Percentiles rank a stretch among this genome's conserved stretches.
These are phyloP conservation scores for Stenocarpella maydis DNA, from an alignment of 2,329 filamentous ascomycete species.

Conservation along the genomic window DNA sequence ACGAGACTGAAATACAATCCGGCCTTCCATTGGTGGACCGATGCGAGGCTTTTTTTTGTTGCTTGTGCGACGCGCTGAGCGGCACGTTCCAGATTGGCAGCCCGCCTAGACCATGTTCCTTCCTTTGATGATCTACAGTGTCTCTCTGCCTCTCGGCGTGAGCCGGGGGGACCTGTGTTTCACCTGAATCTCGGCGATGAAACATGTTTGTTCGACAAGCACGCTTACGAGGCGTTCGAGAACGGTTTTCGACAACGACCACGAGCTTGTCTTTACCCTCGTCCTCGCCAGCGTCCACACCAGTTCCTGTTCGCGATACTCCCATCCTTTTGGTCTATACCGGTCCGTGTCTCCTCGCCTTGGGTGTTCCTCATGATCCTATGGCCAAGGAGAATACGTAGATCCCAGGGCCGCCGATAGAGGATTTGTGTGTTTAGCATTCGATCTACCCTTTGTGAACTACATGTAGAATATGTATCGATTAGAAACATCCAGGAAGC, in stretches of 20 bases:
- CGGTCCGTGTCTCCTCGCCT: no score
- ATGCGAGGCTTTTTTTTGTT: not conserved
- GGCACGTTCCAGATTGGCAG: not conserved
- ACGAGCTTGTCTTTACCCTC: not conserved
- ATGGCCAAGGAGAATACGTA: no score
- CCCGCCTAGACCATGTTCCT: not conserved
- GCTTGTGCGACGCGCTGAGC: slow-evolving; percentile 12
- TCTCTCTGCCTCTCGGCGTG: slow-evolving; percentile 15
- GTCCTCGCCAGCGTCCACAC: not conserved
- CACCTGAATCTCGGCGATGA: slow-evolving; percentile 2
- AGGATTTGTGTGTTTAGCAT: not conserved
- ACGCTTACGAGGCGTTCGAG: slow-evolving; percentile 16
- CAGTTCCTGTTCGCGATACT: no score
- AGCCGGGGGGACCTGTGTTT: slow-evolving; percentile 5
- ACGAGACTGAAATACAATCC: not conserved
- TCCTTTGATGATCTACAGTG: slow-evolving; percentile 3
- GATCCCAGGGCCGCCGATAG: no score
- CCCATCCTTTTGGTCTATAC: not conserved
- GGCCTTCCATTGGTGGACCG: not conserved
- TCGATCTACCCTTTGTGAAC: not conserved
- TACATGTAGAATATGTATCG: not conserved
- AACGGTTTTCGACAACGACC: not conserved
- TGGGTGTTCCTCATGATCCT: not conserved
- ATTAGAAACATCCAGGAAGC: not conserved
- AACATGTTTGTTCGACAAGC: slow-evolving; percentile 21